Conservation (phyloP, 2,329 filamentous ascomycete genomes). For the Diaporthe citri region DNA sequence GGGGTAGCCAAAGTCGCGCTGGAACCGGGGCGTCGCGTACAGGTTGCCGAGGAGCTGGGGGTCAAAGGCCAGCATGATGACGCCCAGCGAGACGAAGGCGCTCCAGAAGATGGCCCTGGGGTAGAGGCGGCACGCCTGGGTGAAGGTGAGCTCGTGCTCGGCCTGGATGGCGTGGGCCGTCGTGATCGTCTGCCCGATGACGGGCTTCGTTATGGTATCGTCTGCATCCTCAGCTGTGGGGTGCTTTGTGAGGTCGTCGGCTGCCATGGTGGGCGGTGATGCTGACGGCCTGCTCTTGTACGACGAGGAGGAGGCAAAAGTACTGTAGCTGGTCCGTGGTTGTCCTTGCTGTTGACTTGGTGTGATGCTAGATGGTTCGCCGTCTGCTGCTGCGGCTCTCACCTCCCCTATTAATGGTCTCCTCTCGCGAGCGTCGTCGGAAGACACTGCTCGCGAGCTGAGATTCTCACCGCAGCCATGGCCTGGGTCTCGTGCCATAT, state of each 20-base stretch:
- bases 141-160: constrained; percentile 56
- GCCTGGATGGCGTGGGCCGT: constrained; percentile 50
- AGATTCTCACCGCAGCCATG: not conserved
- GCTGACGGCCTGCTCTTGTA: not conserved
- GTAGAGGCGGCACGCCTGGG: constrained; percentile 57
- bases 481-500: constrained; percentile 10
- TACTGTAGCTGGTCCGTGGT: not conserved
- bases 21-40: constrained; percentile 70
- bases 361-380: not conserved
- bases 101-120: constrained; percentile 66
- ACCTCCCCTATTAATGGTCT: not conserved
- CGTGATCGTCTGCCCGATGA: constrained; percentile 34
- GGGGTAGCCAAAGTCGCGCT: constrained; percentile 66
- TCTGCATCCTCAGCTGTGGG: constrained; percentile 27
- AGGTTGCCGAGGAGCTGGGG: constrained; percentile 74
- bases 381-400: not conserved
- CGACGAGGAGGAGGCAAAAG: not conserved
- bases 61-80: constrained; percentile 75
- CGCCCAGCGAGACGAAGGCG: constrained; percentile 69
- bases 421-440: not conserved
- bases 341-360: not conserved
- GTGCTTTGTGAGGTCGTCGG: constrained; percentile 25
- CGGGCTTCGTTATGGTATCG: constrained; percentile 31
- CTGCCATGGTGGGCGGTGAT: constrained; percentile 25
- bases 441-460: not conserved